phyloP scores from a whole-genome alignment of 345 rosid genomes.

The Populus pruinosa region DNA sequence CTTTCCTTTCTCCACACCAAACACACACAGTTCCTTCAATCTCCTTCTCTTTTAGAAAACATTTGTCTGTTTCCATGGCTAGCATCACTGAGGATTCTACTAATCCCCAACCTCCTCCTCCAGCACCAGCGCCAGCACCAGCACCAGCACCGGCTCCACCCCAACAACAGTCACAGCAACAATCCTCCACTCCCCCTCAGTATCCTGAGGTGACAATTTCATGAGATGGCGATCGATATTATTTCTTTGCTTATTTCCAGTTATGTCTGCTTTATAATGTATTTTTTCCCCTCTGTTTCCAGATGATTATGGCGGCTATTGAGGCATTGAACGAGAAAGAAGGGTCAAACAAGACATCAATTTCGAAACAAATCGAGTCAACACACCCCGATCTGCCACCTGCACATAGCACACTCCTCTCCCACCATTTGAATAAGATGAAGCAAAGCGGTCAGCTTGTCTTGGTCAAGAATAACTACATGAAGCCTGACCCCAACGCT shows the following conservation, averaged over 20 bases:
- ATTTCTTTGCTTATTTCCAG: background rate
- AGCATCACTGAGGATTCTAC: background rate
- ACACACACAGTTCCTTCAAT: background rate
- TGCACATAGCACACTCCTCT: slow-evolving; percentile 53
- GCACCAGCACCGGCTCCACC: background rate
- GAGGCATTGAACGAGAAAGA: slow-evolving; percentile 46
- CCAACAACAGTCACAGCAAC: background rate
- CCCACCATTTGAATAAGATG: slow-evolving; percentile 66
- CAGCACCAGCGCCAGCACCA: background rate
- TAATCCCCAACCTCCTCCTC: background rate
- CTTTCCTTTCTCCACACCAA: background rate
- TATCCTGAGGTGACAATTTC: slow-evolving; percentile 35
- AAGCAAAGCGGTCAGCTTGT: slow-evolving; percentile 56
- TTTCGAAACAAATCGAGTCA: slow-evolving; percentile 60
- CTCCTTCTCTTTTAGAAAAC: background rate
- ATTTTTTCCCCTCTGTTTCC: background rate
- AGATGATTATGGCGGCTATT: slow-evolving; percentile 75
- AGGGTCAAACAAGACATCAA: slow-evolving; percentile 61
- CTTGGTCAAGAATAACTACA: slow-evolving; percentile 66
- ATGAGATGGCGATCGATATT: background rate
- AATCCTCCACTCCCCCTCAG: slow-evolving; percentile 16
- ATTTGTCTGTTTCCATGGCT: slow-evolving; percentile 4
- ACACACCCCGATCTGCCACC: slow-evolving; percentile 47
- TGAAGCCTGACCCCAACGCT: slow-evolving; percentile 68
- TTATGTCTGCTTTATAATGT: background rate